phyloP scores from a whole-genome alignment of 495 filamentous ascomycete species.

The Hypoxylon perforatum region DNA sequence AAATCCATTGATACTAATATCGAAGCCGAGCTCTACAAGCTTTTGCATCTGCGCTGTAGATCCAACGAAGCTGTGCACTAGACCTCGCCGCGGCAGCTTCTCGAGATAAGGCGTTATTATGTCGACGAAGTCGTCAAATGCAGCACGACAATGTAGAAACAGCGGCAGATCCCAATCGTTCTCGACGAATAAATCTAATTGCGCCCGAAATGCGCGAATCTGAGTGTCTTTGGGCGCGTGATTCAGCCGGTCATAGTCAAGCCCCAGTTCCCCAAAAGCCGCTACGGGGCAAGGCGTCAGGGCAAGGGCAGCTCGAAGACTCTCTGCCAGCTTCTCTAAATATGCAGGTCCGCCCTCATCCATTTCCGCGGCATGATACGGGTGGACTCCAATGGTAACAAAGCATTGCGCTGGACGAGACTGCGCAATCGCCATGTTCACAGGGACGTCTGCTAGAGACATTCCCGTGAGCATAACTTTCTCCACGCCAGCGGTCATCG shows the following conservation, averaged over 20 bases:
- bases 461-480: constrained; percentile 87
- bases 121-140: constrained; percentile 73
- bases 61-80: constrained; percentile 83
- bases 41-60: constrained; percentile 75
- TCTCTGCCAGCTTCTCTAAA: constrained; percentile 63
- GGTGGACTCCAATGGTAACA: constrained; percentile 86
- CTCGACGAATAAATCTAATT: constrained; percentile 75
- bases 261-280: constrained; percentile 85
- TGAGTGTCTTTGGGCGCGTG: constrained; percentile 73
- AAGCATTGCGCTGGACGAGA: constrained; percentile 11
- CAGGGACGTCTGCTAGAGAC: constrained; percentile 58
- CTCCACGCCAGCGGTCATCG: constrained; percentile 70
- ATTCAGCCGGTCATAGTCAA: constrained; percentile 83
- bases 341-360: constrained; percentile 55
- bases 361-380: constrained; percentile 70
- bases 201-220: constrained; percentile 75
- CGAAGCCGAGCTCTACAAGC: constrained; percentile 68
- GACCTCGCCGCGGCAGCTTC: constrained; percentile 68
- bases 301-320: constrained; percentile 54
- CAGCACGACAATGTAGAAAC: constrained; percentile 79
- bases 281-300: constrained; percentile 64
- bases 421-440: constrained; percentile 70
- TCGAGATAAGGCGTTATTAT: constrained; percentile 63
- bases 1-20: constrained; percentile 63
- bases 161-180: constrained; percentile 71